phyloP scores from a whole-genome alignment of 768 basidiomycete species.

The Leucogyrophana mollusca region DNA sequence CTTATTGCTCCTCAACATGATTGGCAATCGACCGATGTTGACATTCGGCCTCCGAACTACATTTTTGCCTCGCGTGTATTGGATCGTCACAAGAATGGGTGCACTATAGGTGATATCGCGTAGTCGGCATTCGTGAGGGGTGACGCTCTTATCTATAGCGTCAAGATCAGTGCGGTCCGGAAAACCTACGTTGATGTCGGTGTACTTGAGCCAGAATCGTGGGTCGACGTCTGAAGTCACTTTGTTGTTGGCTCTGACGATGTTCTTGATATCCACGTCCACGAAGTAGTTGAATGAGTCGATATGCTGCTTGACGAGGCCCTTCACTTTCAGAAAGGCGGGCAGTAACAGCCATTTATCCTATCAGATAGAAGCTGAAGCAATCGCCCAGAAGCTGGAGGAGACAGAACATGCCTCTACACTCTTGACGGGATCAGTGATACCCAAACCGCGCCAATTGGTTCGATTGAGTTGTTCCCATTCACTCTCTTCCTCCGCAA shows the following conservation, averaged over 20 bases:
- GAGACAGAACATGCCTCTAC: constrained; percentile 68
- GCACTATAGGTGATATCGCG: constrained; percentile 95
- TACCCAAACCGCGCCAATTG: constrained; percentile 73
- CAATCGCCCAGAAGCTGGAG: background rate
- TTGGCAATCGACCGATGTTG: constrained; percentile 87
- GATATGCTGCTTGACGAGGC: constrained; percentile 98
- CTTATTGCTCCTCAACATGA: constrained; percentile 96
- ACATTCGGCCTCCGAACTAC: constrained; percentile 83
- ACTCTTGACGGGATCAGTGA: constrained; percentile 88
- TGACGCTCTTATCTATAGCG: constrained; percentile 77
- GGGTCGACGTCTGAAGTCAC: constrained; percentile 97
- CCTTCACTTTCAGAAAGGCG: constrained; percentile 96
- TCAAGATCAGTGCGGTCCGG: constrained; percentile 87
- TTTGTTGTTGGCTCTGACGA: constrained; percentile 90
- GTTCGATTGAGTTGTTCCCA: constrained; percentile 58
- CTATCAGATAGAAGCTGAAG: constrained; percentile 36
- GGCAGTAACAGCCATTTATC: constrained; percentile 99
- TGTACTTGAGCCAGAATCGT: constrained; percentile 94
- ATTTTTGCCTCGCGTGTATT: constrained; percentile 89
- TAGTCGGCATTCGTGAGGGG: constrained; percentile 95
- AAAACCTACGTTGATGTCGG: constrained; percentile 89
- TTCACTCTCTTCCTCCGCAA: constrained; percentile 37
- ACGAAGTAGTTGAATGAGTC: constrained; percentile 99
- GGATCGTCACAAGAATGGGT: constrained; percentile 89
- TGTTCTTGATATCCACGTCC: constrained; percentile 95